A percentile compares a stretch with the other conserved stretches of the same genome.
phyloP scores from a whole-genome alignment of 495 filamentous ascomycete species.

The Darksidea phi region DNA sequence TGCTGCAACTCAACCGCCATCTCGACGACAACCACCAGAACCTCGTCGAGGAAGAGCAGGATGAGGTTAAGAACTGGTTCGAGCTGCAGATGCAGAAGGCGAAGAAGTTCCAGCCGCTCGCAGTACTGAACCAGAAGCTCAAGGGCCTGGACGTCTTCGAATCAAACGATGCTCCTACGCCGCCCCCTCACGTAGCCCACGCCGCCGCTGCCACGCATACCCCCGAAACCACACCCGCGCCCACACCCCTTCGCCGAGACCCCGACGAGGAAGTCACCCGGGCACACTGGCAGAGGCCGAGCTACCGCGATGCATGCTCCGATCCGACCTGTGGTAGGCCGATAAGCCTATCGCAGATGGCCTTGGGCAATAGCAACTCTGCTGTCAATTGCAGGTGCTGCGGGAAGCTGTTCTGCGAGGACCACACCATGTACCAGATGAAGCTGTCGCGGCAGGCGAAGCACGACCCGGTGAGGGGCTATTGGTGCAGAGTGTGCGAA shows the following conservation, averaged over 20 bases:
- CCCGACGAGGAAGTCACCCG: constrained; percentile 86
- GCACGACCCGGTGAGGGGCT: constrained; percentile 86
- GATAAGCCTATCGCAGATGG: constrained; percentile 46
- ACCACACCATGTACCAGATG: constrained; percentile 99
- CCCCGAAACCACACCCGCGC: constrained; percentile 36
- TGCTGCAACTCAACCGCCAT: constrained; percentile 91
- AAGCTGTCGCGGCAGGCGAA: constrained; percentile 86
- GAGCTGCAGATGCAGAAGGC: constrained; percentile 93
- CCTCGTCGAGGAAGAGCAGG: constrained; percentile 87
- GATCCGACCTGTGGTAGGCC: constrained; percentile 74
- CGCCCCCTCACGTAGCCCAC: constrained; percentile 33
- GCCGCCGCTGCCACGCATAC: constrained; percentile 37
- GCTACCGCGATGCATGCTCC: constrained; percentile 73
- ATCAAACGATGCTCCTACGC: constrained; percentile 69
- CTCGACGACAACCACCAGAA: constrained; percentile 93
- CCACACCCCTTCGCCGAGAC: constrained; percentile 52
- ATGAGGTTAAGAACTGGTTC: constrained; percentile 98
- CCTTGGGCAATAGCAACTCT: constrained; percentile 73
- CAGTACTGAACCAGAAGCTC: constrained; percentile 88
- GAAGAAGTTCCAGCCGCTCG: constrained; percentile 91
- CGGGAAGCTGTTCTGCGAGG: constrained; percentile 90
- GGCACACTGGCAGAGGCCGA: constrained; percentile 80
- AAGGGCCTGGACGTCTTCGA: constrained; percentile 98
- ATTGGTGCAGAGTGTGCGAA: constrained; percentile 95
- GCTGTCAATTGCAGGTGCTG: constrained; percentile 91